Conservation (phyloP, 2,329 filamentous ascomycete genomes). For the Pyrenochaeta sp. region DNA sequence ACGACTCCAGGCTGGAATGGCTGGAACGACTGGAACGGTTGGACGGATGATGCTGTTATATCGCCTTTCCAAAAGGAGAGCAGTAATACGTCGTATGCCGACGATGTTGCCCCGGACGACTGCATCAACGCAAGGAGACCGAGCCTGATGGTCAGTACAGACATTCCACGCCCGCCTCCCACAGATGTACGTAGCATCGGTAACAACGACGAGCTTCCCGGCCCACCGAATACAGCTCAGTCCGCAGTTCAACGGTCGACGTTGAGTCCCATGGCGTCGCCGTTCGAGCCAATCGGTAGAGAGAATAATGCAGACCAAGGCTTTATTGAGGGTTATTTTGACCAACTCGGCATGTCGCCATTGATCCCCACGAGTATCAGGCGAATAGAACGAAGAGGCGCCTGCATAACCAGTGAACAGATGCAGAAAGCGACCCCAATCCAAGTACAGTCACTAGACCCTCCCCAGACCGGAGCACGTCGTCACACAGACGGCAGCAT, state of each 20-base stretch:
- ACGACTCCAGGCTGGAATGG: conserved; percentile 40
- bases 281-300: conserved; percentile 27
- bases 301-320: conserved; percentile 3
- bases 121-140: neutral
- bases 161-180: conserved; percentile 7
- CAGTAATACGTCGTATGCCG: conserved; percentile 11
- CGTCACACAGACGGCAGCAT: conserved; percentile 24
- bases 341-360: conserved; percentile 29
- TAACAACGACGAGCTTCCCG: conserved; percentile 6
- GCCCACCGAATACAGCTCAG: conserved; percentile 22
- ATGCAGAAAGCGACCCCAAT: too few relatives aligned
- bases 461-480: too few relatives aligned
- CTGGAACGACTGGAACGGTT: conserved; percentile 46
- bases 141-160: neutral
- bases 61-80: conserved; percentile 33
- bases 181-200: conserved; percentile 3
- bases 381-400: too few relatives aligned
- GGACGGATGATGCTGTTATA: conserved; percentile 29
- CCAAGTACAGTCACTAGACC: too few relatives aligned
- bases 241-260: conserved; percentile 13
- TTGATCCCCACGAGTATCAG: too few relatives aligned
- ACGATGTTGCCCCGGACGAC: conserved; percentile 33
- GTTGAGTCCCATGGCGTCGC: conserved; percentile 31
- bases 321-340: conserved; percentile 7
- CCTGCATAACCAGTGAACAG: too few relatives aligned